Evolutionary conservation across 2,329 filamentous ascomycete species (phyloP), one percentile per base, ranked within the genome.

Genomic region (Colletotrichum destructivum): DNA sequence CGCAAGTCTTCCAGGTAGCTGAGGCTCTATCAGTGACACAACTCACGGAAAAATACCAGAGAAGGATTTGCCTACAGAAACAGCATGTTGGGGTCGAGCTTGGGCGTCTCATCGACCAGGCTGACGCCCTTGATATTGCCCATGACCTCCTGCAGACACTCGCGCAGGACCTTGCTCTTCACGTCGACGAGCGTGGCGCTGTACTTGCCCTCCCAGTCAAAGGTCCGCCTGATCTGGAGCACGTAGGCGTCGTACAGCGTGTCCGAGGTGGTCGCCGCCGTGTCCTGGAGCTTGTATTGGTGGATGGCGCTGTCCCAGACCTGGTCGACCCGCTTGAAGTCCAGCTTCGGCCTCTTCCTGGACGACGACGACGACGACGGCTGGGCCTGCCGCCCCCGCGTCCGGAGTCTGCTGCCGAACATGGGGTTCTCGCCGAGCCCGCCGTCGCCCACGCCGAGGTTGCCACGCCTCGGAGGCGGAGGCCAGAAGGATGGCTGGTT

Each of bases 151-250:
- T 88, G 86, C 0, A 96, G 85, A 26, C 90, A 91, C 73, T 94
- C 91, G 9, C 92, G 91, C 4, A 98, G 85, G 18, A 90, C 83
- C 75, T 94, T 94, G 79, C 94, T 96, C 83, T 95, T 96, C 81
- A 98, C 93, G 75, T 97, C 94, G 60, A 98, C 90, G 16, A 91
- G 83, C 0, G 94, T 95, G 77, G 80, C 78, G 76, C 89, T 86
- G 76, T 94, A 95, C 77, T 94, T 94, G 73, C 94, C 94, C 75
- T 96, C 93, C 89, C 90, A 94, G 79, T 95, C 92, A 79, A 98
- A 97, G 16, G 89, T 92, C 66, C 95, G 89, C 18, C 94, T 90
- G 18, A 98, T 93, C 31, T 94, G 93, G 80, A 98, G 97, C 40
- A 94, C 87, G 79, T 92, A 96, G 72, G 93, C 90, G 72, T 95